Conservation (phyloP, 2,329 filamentous ascomycete genomes). For the Alternaria gaisen region DNA sequence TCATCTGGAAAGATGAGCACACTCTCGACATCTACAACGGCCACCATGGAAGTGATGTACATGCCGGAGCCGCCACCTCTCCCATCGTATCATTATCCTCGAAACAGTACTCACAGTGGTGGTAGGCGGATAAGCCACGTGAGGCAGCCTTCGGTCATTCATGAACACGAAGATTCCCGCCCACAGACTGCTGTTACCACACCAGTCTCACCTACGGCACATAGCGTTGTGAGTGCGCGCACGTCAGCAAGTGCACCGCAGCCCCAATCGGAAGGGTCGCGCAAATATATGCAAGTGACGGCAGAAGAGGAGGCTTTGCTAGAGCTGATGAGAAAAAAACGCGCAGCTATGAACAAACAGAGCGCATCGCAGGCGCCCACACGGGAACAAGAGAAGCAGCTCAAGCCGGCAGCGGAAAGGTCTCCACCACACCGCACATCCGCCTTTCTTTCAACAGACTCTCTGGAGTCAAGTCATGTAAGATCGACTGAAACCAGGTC, state of each 20-base stretch:
- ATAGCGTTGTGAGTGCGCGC: slow-evolving; percentile 41
- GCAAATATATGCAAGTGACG: slow-evolving; percentile 58
- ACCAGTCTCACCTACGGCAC: slow-evolving; percentile 37
- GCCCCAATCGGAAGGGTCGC: slow-evolving; percentile 36
- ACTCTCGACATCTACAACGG: slow-evolving; percentile 45
- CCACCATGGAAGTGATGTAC: slow-evolving; percentile 53
- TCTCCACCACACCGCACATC: slow-evolving; percentile 33
- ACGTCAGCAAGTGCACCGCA: slow-evolving; percentile 49
- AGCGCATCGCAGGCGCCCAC: slow-evolving; percentile 50
- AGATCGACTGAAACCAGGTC: slow-evolving; percentile 28
- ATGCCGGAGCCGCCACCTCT: slow-evolving; percentile 38
- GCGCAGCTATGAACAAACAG: slow-evolving; percentile 56
- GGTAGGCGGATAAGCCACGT: slow-evolving; percentile 42
- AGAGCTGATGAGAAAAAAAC: slow-evolving; percentile 60
- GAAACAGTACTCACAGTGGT: slow-evolving; percentile 29
- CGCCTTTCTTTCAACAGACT: slow-evolving; percentile 36
- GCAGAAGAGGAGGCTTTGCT: slow-evolving; percentile 60
- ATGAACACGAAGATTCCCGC: slow-evolving; percentile 44
- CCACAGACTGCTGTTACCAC: slow-evolving; percentile 38
- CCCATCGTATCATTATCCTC: slow-evolving; percentile 27
- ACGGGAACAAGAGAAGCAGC: slow-evolving; percentile 43
- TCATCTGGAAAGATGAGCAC: slow-evolving; percentile 47
- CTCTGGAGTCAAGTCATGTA: slow-evolving; percentile 37
- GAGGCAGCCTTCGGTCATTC: slow-evolving; percentile 51
- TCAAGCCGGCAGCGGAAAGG: slow-evolving; percentile 25